Percentiles rank a stretch among this genome's conserved stretches.
phyloP scores from a whole-genome alignment of 2,329 filamentous ascomycete genomes.

The Cladosporium sp. region DNA sequence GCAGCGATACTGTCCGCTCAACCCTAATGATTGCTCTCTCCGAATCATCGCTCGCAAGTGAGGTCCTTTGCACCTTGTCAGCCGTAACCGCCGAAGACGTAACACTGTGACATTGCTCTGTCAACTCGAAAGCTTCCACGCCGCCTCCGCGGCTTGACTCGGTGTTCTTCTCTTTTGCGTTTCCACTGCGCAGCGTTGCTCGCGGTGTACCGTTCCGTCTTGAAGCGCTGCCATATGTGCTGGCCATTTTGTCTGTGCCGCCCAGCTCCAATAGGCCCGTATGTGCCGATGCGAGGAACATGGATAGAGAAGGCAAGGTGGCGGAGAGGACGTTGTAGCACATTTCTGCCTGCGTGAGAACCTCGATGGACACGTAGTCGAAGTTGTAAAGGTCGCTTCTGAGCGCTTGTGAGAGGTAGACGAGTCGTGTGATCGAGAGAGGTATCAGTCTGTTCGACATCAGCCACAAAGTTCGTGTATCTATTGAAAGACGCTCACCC shows the following conservation, averaged over 20 bases:
- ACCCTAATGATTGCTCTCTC: conserved; percentile 10
- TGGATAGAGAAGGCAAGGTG: conserved; percentile 21
- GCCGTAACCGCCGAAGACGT: neutral
- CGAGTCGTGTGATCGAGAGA: neutral
- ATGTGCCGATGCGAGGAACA: conserved; percentile 8
- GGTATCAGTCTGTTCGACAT: neutral
- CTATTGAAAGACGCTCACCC: neutral
- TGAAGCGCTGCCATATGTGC: conserved; percentile 9
- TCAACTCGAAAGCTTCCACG: conserved; percentile 4
- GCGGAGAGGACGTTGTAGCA: conserved; percentile 16
- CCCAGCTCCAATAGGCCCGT: conserved; percentile 7
- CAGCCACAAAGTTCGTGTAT: neutral
- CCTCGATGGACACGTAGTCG: conserved; percentile 7
- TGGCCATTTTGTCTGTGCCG: neutral
- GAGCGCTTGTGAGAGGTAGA: neutral
- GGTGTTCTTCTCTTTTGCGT: neutral
- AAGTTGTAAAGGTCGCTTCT: conserved; percentile 6
- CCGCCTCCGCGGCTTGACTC: neutral
- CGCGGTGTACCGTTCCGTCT: neutral
- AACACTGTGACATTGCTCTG: neutral
- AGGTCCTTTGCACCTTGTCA: neutral
- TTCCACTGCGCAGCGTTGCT: neutral
- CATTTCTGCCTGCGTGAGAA: conserved; percentile 21
- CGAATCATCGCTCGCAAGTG: conserved; percentile 10
- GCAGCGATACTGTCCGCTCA: conserved; percentile 7